These are phyloP conservation scores for Apostasia shenzhenica DNA, from an alignment of 106 monocot genomes.

Conservation along the genomic window DNA sequence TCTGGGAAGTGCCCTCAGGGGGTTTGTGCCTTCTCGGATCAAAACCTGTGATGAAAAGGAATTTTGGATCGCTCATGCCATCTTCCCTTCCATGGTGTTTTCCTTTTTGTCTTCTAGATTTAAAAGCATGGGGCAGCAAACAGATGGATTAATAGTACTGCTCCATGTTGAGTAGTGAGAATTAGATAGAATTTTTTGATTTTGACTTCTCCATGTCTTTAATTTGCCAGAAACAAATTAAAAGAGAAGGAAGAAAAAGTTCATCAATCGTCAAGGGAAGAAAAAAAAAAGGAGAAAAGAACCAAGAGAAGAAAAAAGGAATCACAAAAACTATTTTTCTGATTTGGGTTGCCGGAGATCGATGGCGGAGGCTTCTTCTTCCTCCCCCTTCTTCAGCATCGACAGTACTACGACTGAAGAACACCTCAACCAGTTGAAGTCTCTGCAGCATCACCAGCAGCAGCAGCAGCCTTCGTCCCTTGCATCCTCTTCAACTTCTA, in stretches of 20 bases:
- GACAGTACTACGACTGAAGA: slow-evolving; percentile 26
- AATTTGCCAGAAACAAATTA: slow-evolving; percentile 7
- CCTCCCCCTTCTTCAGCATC: slow-evolving; percentile 37
- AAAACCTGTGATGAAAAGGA: too few species aligned
- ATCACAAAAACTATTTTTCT: neutral
- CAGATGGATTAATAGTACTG: neutral
- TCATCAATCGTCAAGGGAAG: neutral
- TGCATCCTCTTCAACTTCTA: slow-evolving; percentile 19
- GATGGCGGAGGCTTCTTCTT: slow-evolving; percentile 40
- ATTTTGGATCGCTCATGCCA: neutral
- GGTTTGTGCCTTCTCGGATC: neutral
- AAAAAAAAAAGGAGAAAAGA: slow-evolving; percentile 5
- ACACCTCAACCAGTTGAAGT: slow-evolving; percentile 29
- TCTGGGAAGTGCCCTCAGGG: slow-evolving; percentile 19
- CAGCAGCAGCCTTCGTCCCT: slow-evolving; percentile 9
- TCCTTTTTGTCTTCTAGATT: slow-evolving; percentile 18
- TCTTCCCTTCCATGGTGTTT: slow-evolving; percentile 1
- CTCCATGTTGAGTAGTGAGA: slow-evolving; percentile 9
- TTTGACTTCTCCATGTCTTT: slow-evolving; percentile 5
- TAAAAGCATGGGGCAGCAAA: neutral
- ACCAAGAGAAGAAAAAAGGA: neutral
- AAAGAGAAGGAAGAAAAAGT: neutral
- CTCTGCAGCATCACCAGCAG: slow-evolving; percentile 14
- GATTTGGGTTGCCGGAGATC: neutral
- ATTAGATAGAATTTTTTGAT: slow-evolving; percentile 12